Conservation (phyloP, 768 basidiomycete species). For the Pleurotus platypus region DNA sequence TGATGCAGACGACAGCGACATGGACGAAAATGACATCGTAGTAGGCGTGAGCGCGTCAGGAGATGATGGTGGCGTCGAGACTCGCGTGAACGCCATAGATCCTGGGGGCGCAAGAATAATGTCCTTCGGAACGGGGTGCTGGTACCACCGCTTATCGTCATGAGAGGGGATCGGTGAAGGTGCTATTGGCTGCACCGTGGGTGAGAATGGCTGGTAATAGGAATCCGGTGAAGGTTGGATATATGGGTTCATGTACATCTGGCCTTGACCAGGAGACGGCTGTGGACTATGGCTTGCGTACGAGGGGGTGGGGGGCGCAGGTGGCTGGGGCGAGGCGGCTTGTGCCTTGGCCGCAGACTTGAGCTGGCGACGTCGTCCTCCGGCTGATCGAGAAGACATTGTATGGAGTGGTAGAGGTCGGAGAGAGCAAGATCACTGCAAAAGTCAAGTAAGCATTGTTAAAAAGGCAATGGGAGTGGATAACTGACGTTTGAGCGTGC, state of each 20-base stretch:
- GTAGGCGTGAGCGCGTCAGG: conserved; percentile 2
- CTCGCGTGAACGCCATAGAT: not conserved
- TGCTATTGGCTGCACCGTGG: not conserved
- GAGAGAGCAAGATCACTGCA: not conserved
- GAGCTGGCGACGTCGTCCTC: conserved; percentile 2
- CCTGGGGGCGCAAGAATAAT: not conserved
- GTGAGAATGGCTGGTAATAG: conserved; percentile 1
- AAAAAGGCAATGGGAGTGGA: conserved; percentile 1
- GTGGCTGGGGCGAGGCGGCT: not conserved
- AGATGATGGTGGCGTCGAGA: not conserved
- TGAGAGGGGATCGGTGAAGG: not conserved
- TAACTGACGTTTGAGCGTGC: conserved; percentile 1
- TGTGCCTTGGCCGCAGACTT: not conserved
- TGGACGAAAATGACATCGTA: conserved; percentile 3
- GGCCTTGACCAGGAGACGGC: not conserved
- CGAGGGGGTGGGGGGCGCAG: not conserved
- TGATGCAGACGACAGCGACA: conserved; percentile 1
- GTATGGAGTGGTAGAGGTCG: not conserved
- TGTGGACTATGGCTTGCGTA: not conserved
- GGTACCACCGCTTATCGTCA: conserved; percentile 3
- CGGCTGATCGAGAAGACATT: conserved; percentile 6
- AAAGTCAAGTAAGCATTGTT: not conserved
- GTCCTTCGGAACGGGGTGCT: not conserved
- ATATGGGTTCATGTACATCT: conserved; percentile 1
- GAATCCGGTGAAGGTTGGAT: conserved; percentile 1